phyloP scores from a whole-genome alignment of 768 basidiomycete genomes.

The Pisolithus albus region DNA sequence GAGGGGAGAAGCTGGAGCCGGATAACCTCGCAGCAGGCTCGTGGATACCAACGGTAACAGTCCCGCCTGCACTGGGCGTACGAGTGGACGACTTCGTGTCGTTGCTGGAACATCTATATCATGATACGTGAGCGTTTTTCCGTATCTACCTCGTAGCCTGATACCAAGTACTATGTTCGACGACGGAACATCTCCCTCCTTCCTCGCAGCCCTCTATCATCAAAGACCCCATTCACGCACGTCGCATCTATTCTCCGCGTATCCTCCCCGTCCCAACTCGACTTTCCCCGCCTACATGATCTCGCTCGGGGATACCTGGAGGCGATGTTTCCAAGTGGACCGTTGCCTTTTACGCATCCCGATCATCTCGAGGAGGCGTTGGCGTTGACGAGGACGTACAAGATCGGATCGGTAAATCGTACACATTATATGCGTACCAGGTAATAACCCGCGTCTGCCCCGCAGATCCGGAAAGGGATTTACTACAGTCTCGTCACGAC shows the following conservation, averaged over 20 bases:
- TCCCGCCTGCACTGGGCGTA: conserved; percentile 36
- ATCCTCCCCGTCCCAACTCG: conserved; percentile 47
- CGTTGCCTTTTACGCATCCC: conserved; percentile 36
- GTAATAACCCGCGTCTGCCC: neutral
- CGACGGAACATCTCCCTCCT: neutral
- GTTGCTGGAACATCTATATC: conserved; percentile 59
- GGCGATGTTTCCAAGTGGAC: conserved; percentile 44
- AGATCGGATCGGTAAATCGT: conserved; percentile 43
- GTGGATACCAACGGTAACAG: conserved; percentile 13
- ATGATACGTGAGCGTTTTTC: conserved; percentile 49
- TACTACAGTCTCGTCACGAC: conserved; percentile 59
- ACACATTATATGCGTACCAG: conserved; percentile 1
- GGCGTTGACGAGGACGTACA: conserved; percentile 41
- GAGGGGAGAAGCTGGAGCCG: neutral
- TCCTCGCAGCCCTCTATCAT: conserved; percentile 39
- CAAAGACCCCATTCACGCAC: conserved; percentile 37
- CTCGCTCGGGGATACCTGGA: conserved; percentile 38
- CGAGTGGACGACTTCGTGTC: conserved; percentile 44
- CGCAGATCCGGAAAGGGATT: conserved; percentile 53
- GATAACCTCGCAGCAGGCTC: neutral
- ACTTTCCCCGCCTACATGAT: conserved; percentile 48
- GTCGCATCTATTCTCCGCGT: conserved; percentile 52
- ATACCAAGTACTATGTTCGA: neutral
- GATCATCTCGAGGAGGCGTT: conserved; percentile 48
- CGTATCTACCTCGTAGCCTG: neutral